A percentile compares a stretch with the other conserved stretches of the same genome.
Evolutionary conservation across 257 asterid species (phyloP).

Genomic region (Solanum boliviense): DNA sequence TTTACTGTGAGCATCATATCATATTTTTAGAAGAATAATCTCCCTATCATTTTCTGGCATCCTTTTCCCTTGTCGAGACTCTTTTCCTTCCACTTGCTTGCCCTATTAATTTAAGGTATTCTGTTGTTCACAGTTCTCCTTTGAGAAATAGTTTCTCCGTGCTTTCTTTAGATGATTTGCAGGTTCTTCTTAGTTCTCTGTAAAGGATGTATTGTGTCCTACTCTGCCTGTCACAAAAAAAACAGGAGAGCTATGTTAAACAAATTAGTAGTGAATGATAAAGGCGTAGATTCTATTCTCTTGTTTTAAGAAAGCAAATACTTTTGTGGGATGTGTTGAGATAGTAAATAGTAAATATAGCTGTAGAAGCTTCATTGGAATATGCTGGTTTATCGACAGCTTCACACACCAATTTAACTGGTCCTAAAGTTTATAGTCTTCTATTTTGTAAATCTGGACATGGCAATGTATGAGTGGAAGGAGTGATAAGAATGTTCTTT

Average conservation of each 20-base stretch:
- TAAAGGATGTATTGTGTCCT: neutral
- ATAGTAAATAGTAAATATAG: neutral
- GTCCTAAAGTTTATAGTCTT: neutral
- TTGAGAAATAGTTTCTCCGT: neutral
- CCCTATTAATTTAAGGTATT: neutral
- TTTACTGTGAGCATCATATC: neutral
- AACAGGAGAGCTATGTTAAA: neutral
- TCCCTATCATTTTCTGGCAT: neutral
- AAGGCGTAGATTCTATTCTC: neutral
- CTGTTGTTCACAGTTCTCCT: neutral
- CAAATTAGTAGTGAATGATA: neutral
- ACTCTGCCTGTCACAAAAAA: neutral
- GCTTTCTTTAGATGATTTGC: neutral
- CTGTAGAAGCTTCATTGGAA: neutral
- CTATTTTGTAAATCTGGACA: neutral
- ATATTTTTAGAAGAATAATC: neutral
- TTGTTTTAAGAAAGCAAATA: neutral
- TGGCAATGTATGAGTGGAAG: neutral
- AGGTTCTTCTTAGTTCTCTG: neutral
- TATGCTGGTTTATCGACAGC: neutral
- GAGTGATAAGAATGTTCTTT: neutral
- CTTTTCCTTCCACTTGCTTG: neutral
- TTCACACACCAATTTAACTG: neutral
- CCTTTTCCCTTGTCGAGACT: neutral
- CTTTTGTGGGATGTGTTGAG: neutral